A percentile compares a stretch with the other conserved stretches of the same genome.
phyloP scores from a whole-genome alignment of 1,284 basidiomycete genomes.

The Ganoderma boninense region DNA sequence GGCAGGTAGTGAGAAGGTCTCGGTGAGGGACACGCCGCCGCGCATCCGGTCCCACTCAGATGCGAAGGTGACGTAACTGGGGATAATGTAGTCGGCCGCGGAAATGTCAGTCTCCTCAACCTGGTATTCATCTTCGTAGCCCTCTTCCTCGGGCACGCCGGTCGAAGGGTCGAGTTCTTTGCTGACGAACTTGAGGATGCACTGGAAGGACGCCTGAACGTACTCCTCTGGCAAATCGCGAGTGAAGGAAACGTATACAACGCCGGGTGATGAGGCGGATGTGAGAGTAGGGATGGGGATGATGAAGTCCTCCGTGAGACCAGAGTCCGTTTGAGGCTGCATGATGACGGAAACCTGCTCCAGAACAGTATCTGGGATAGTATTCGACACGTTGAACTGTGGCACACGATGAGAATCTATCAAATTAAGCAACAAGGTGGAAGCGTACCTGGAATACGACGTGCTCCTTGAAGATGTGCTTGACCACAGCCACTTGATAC shows the following conservation, averaged over 20 bases:
- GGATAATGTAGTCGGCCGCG: constrained; percentile 94
- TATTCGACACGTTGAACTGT: constrained; percentile 98
- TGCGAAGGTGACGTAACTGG: constrained; percentile 90
- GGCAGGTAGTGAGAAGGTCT: constrained; percentile 94
- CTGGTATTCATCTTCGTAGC: constrained; percentile 99
- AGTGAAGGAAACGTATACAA: constrained; percentile 95
- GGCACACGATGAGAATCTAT: constrained; percentile 8
- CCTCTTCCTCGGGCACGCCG: constrained; percentile 97
- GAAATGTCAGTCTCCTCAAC: constrained; percentile 95
- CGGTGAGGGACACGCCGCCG: constrained; percentile 79
- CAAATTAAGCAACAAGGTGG: constrained; percentile 14
- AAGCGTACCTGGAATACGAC: constrained; percentile 90
- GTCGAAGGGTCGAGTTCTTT: constrained; percentile 97
- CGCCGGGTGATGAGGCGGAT: constrained; percentile 75
- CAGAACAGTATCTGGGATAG: constrained; percentile 96
- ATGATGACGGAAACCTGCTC: constrained; percentile 97
- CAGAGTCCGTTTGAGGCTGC: constrained; percentile 79
- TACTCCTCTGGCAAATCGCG: constrained; percentile 83
- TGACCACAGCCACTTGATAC: constrained; percentile 96
- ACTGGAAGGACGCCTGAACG: constrained; percentile 87
- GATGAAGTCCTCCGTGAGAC: constrained; percentile 94
- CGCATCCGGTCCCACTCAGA: constrained; percentile 96
- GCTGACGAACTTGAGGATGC: constrained; percentile 95
- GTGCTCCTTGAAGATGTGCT: constrained; percentile 97
- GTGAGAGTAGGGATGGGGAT: constrained; percentile 83